A percentile compares a stretch with the other conserved stretches of the same genome.
These are phyloP conservation scores for Metschnikowia arizonensis DNA, from an alignment of 805 yeast genomes.

Conservation along the genomic window DNA sequence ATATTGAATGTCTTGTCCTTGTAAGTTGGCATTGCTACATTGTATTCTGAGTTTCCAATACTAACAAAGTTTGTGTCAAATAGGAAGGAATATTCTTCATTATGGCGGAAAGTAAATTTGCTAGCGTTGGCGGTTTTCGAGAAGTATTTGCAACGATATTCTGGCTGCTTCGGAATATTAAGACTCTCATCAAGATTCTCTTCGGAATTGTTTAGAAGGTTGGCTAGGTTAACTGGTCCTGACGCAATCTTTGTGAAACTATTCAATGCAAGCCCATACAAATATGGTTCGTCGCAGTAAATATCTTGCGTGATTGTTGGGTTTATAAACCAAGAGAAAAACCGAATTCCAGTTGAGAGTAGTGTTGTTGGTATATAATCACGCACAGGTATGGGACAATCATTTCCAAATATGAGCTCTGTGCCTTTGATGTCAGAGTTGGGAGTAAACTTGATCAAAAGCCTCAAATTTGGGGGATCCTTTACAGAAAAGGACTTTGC, in stretches of 20 bases:
- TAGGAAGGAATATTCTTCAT: constrained; percentile 41
- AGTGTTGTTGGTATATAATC: constrained; percentile 53
- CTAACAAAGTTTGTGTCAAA: constrained; percentile 55
- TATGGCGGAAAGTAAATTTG: constrained; percentile 37
- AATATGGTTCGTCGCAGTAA: constrained; percentile 55
- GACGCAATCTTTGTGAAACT: constrained; percentile 49
- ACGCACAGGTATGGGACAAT: constrained; percentile 54
- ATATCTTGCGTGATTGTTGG: constrained; percentile 64
- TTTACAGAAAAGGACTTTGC: neutral
- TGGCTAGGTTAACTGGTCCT: constrained; percentile 9
- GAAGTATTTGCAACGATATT: constrained; percentile 42
- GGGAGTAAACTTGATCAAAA: constrained; percentile 42
- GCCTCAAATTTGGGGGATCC: constrained; percentile 27
- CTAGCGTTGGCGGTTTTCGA: constrained; percentile 35
- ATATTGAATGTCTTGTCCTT: constrained; percentile 43
- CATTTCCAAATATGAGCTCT: constrained; percentile 65
- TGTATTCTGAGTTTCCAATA: constrained; percentile 46
- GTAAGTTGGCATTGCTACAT: constrained; percentile 48
- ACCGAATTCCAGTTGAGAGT: constrained; percentile 45
- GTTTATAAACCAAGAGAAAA: constrained; percentile 56
- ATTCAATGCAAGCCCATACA: constrained; percentile 59
- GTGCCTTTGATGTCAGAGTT: constrained; percentile 43
- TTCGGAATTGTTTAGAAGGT: constrained; percentile 3
- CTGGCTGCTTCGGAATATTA: constrained; percentile 20
- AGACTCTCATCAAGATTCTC: constrained; percentile 34